Evolutionary conservation across 2,329 filamentous ascomycete species (phyloP).

Genomic region (Cladophialophora exuberans): DNA sequence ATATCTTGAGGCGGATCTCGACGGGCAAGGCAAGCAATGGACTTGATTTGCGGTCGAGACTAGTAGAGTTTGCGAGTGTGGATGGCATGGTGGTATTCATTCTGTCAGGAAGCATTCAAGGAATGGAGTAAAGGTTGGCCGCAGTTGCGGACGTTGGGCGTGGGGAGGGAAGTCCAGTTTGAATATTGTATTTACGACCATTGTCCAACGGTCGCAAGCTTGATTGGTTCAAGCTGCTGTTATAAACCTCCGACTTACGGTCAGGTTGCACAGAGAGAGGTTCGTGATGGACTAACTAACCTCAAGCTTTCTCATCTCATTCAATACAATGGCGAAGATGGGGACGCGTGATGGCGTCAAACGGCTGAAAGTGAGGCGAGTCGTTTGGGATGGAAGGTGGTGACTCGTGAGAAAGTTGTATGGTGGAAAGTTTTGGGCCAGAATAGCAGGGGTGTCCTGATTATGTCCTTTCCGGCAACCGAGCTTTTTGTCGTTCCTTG

Average conservation of each 20-base stretch:
- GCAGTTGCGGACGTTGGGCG: too few species aligned
- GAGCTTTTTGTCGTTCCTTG: background rate
- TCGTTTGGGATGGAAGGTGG: too few species aligned
- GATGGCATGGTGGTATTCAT: too few species aligned
- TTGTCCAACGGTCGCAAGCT: background rate
- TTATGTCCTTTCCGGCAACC: background rate
- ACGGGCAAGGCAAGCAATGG: slow-evolving; percentile 26
- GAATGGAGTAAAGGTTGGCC: too few species aligned
- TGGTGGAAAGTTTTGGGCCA: too few species aligned
- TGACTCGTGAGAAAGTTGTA: too few species aligned
- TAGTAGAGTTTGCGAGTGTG: background rate
- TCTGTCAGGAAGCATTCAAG: too few species aligned
- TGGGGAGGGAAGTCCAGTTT: background rate
- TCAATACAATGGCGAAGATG: too few species aligned
- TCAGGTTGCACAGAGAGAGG: background rate
- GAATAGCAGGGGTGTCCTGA: background rate
- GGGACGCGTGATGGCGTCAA: too few species aligned
- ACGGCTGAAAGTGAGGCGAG: too few species aligned
- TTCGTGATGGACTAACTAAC: background rate
- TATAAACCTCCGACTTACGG: background rate
- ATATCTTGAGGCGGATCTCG: slow-evolving; percentile 31
- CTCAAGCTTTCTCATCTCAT: too few species aligned
- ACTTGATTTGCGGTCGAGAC: background rate
- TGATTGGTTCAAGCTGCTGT: too few species aligned
- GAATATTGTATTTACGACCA: background rate